A percentile compares a stretch with the other conserved stretches of the same genome.
These are phyloP conservation scores for Fusarium buxicola DNA, from an alignment of 2,329 filamentous ascomycete species.

Conservation along the genomic window DNA sequence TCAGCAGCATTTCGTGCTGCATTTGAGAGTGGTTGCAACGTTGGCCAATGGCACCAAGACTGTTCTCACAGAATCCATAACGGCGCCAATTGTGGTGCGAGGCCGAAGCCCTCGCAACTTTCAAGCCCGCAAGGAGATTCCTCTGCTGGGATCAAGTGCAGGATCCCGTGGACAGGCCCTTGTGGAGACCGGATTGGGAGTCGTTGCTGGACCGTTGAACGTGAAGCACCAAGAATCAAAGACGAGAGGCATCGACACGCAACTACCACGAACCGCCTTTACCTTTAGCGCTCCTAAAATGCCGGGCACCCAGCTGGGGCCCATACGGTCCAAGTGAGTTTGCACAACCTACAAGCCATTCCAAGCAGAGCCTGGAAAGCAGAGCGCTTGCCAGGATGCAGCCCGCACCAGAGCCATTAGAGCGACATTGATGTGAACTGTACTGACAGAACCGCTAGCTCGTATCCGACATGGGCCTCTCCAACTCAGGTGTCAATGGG, in stretches of 20 bases:
- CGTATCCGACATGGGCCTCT: conserved; percentile 68
- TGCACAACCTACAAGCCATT: background rate
- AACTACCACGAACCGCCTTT: conserved; percentile 67
- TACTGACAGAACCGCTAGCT: conserved; percentile 57
- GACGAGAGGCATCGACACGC: conserved; percentile 62
- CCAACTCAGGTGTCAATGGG: conserved; percentile 58
- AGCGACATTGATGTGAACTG: background rate
- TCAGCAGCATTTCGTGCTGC: conserved; percentile 94
- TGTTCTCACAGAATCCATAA: conserved; percentile 84
- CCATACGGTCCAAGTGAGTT: conserved; percentile 70
- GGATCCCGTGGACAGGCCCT: conserved; percentile 81
- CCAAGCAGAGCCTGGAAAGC: background rate
- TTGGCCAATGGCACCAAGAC: conserved; percentile 86
- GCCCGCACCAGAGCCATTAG: background rate
- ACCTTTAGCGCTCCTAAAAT: conserved; percentile 69
- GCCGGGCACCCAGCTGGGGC: conserved; percentile 62
- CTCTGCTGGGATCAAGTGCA: conserved; percentile 80
- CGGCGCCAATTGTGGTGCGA: conserved; percentile 91
- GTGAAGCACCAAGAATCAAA: conserved; percentile 68
- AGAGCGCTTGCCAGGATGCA: background rate
- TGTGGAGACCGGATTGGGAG: conserved; percentile 71
- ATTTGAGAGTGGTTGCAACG: conserved; percentile 86
- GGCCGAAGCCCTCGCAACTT: conserved; percentile 95
- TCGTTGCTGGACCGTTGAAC: conserved; percentile 67
- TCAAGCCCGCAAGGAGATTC: conserved; percentile 92